These are phyloP conservation scores for Aquilaria agallochum DNA, from an alignment of 441 rosid species.

Conservation along the genomic window DNA sequence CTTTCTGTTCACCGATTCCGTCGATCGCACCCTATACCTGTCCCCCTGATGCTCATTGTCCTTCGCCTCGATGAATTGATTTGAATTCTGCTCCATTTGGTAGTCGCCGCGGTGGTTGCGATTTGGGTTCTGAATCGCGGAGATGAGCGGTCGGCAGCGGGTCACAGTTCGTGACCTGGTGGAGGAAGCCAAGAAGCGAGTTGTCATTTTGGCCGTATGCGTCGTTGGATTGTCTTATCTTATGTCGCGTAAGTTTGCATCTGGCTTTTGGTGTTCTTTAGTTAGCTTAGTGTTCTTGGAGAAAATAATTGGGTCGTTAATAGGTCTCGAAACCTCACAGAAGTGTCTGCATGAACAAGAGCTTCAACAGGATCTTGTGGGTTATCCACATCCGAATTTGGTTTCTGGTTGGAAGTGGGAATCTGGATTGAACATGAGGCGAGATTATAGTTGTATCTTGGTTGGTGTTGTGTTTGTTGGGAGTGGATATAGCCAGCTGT, in stretches of 20 bases:
- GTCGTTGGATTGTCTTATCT: constrained; percentile 92
- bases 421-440: too few species aligned
- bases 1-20: background rate
- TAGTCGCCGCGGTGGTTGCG: background rate
- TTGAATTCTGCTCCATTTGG: constrained; percentile 6
- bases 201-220: constrained; percentile 79
- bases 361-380: too few species aligned
- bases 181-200: constrained; percentile 96
- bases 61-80: constrained; percentile 5
- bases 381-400: too few species aligned
- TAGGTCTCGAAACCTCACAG: too few species aligned
- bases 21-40: background rate
- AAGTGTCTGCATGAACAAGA: too few species aligned
- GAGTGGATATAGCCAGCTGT: too few species aligned
- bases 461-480: too few species aligned
- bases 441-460: too few species aligned
- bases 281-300: too few species aligned
- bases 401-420: too few species aligned
- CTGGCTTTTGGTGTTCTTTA: background rate
- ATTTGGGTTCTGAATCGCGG: constrained; percentile 8
- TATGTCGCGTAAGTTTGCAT: constrained; percentile 69
- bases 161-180: constrained; percentile 69
- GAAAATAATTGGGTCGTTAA: too few species aligned
- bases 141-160: constrained; percentile 70
- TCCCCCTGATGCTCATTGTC: constrained; percentile 4